These are phyloP conservation scores for Penicillium dipodomyicola DNA, from an alignment of 495 filamentous ascomycete genomes.

Conservation along the genomic window DNA sequence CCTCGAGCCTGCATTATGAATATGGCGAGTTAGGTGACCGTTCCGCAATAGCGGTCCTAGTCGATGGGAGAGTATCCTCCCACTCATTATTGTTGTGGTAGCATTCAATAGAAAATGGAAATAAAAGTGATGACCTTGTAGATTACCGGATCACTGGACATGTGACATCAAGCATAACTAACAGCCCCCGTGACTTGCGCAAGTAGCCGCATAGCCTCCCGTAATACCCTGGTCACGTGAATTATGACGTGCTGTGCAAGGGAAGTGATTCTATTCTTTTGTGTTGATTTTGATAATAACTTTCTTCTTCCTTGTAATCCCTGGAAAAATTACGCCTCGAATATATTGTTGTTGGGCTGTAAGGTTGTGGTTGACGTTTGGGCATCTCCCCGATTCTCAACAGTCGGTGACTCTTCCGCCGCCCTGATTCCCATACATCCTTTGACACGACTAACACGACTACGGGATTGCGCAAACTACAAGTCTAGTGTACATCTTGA, in stretches of 20 bases:
- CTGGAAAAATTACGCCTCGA: background rate
- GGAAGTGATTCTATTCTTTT: conserved; percentile 22
- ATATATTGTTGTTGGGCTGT: background rate
- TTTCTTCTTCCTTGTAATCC: background rate
- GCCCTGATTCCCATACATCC: conserved; percentile 9
- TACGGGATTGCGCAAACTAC: background rate
- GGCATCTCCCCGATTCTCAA: conserved; percentile 11
- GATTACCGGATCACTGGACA: conserved; percentile 17
- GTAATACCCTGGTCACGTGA: conserved; percentile 39
- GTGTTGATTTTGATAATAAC: conserved; percentile 11
- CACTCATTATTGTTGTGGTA: conserved; percentile 63
- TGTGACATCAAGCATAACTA: conserved; percentile 26
- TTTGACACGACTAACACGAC: background rate
- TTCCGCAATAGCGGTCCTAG: conserved; percentile 64
- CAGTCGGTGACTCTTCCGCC: conserved; percentile 27
- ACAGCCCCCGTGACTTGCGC: conserved; percentile 38
- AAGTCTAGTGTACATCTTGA: background rate
- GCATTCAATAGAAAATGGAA: conserved; percentile 35
- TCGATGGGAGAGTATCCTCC: conserved; percentile 73
- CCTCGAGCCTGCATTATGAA: conserved; percentile 56
- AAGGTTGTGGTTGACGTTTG: conserved; percentile 5
- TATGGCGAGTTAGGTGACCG: conserved; percentile 61
- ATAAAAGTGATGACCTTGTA: conserved; percentile 23
- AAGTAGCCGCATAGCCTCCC: conserved; percentile 36
- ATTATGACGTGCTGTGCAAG: conserved; percentile 39